These are phyloP conservation scores for Ophiostoma piceae DNA, from an alignment of 2,329 filamentous ascomycete species.

Conservation along the genomic window DNA sequence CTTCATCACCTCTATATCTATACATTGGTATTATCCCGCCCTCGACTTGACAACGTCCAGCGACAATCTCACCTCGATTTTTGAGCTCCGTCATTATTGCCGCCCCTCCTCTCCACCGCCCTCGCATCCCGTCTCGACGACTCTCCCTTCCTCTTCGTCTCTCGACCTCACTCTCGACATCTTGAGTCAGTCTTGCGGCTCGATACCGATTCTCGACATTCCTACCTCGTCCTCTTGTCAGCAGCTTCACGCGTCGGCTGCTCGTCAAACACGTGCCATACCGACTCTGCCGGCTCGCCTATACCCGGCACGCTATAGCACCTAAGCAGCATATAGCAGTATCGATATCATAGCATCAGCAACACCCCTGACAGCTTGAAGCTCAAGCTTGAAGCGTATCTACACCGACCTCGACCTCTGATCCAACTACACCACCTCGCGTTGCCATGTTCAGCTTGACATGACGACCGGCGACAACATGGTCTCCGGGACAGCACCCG, in stretches of 20 bases:
- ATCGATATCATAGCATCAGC: not conserved
- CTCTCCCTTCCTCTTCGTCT: not conserved
- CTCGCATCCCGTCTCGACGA: not conserved
- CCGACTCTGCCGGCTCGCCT: not conserved
- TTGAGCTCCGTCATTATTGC: slow-evolving; percentile 13
- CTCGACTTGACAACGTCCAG: not conserved
- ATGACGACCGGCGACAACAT: slow-evolving; percentile 26
- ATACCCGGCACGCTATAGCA: not conserved
- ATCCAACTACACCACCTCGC: not conserved
- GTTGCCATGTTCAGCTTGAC: slow-evolving; percentile 23
- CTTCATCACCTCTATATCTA: not conserved
- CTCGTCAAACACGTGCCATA: not conserved
- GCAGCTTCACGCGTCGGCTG: not conserved
- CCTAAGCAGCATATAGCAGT: not conserved
- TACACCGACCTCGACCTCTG: not conserved
- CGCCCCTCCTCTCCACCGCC: slow-evolving; percentile 13
- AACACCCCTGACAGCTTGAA: not conserved
- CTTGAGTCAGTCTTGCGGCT: not conserved
- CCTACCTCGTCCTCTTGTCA: too few species aligned
- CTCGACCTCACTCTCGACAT: not conserved
- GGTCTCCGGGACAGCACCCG: slow-evolving; percentile 11
- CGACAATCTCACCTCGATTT: not conserved
- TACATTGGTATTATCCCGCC: not conserved
- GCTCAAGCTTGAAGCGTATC: not conserved
- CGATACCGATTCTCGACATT: not conserved